Conservation (phyloP, 176 grass and related monocot species). For the Puya raimondii region DNA sequence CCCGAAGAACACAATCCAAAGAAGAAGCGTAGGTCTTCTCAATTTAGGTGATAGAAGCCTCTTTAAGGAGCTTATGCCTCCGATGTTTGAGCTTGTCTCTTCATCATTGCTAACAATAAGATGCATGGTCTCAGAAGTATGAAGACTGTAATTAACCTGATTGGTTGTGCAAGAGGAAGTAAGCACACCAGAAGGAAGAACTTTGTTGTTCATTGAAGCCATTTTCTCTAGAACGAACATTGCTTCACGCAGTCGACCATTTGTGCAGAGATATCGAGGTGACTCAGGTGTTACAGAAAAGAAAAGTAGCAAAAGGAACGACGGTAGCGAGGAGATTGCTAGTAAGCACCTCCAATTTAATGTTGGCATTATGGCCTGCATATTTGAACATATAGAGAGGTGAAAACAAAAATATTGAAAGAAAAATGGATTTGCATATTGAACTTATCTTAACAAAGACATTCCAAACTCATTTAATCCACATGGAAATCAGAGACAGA, state of each 20-base stretch:
- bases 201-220: conserved; percentile 42
- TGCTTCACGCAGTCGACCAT: conserved; percentile 36
- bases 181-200: conserved; percentile 48
- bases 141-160: conserved; percentile 9
- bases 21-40: conserved; percentile 49
- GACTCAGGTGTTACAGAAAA: conserved; percentile 48
- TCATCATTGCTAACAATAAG: conserved; percentile 27
- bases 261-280: conserved; percentile 63
- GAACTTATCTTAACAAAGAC: background rate
- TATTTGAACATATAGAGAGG: background rate
- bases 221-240: conserved; percentile 45
- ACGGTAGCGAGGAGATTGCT: conserved; percentile 43
- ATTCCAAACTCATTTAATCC: conserved; percentile 1
- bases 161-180: conserved; percentile 17
- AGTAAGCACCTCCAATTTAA: conserved; percentile 71
- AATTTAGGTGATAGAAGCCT: conserved; percentile 39
- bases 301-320: conserved; percentile 56
- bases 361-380: conserved; percentile 55
- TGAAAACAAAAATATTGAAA: background rate
- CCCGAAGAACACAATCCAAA: conserved; percentile 47
- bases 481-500: background rate
- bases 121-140: conserved; percentile 25
- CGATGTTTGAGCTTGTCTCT: conserved; percentile 1
- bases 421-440: background rate
- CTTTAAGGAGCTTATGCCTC: conserved; percentile 21